phyloP scores from a whole-genome alignment of 2,329 filamentous ascomycete species.

The Aspergillus quadricinctus region DNA sequence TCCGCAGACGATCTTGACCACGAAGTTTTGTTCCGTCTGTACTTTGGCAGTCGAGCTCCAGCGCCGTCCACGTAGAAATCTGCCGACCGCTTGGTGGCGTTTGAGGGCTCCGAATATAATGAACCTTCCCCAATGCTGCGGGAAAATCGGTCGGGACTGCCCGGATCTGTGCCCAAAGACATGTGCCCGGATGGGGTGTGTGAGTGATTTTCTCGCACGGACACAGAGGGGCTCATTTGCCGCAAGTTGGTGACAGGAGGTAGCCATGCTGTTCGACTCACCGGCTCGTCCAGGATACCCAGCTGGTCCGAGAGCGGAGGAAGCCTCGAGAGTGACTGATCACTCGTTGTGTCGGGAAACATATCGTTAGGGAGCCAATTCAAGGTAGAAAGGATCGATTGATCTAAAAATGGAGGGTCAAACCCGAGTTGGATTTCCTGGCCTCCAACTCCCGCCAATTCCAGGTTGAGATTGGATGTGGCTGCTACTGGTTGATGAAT shows the following conservation, averaged over 20 bases:
- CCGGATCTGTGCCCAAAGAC: slow-evolving; percentile 14
- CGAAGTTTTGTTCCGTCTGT: slow-evolving; percentile 18
- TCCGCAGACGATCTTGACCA: slow-evolving; percentile 14
- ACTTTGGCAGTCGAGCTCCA: slow-evolving; percentile 21
- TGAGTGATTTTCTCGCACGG: slow-evolving; percentile 13
- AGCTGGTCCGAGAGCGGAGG: slow-evolving; percentile 17
- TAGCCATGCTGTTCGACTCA: slow-evolving; percentile 23
- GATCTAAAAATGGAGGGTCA: slow-evolving; percentile 23
- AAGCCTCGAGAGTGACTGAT: slow-evolving; percentile 9
- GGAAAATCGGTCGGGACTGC: slow-evolving; percentile 18
- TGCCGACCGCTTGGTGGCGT: slow-evolving; percentile 19
- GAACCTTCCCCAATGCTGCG: slow-evolving; percentile 20
- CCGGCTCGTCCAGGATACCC: slow-evolving; percentile 13
- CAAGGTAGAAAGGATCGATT: slow-evolving; percentile 26
- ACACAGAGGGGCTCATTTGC: slow-evolving; percentile 12
- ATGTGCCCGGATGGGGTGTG: slow-evolving; percentile 18
- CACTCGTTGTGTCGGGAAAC: slow-evolving; percentile 15
- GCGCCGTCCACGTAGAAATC: slow-evolving; percentile 27
- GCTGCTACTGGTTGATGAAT: slow-evolving; percentile 7
- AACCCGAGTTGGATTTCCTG: slow-evolving; percentile 20
- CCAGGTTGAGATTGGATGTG: slow-evolving; percentile 12
- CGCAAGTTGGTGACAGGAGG: slow-evolving; percentile 20
- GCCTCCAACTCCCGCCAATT: slow-evolving; percentile 14
- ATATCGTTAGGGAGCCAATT: slow-evolving; percentile 37
- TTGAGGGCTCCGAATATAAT: slow-evolving; percentile 15